Evolutionary conservation across 768 basidiomycete species (phyloP).

Genomic region (Mrakia blollopis): DNA sequence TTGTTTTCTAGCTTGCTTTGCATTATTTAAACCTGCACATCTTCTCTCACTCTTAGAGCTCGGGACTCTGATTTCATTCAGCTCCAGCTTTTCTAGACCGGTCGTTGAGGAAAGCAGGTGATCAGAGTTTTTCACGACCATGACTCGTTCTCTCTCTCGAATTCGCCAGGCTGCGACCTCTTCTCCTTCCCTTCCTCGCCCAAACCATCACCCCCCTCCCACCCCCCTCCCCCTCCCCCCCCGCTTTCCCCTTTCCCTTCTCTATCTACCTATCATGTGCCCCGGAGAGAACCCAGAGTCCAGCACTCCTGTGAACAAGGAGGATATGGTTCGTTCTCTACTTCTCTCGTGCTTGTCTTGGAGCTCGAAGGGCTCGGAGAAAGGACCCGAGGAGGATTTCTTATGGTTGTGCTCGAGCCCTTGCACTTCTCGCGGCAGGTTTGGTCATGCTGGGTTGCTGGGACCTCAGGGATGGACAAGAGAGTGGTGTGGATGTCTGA

Average conservation of each 20-base stretch:
- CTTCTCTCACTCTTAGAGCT: neutral
- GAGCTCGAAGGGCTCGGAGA: no score
- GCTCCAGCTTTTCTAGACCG: neutral
- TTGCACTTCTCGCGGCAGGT: no score
- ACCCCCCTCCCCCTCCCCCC: neutral
- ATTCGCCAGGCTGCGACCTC: neutral
- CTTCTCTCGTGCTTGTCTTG: neutral
- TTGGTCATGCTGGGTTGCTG: no score
- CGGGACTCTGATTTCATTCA: neutral
- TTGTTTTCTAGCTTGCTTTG: neutral
- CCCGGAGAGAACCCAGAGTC: constrained; percentile 17
- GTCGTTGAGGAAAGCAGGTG: neutral
- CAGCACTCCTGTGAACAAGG: constrained; percentile 2
- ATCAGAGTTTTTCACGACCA: neutral
- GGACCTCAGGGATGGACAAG: no score
- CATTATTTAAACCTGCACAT: neutral
- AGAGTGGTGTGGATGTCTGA: no score
- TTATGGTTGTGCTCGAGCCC: no score
- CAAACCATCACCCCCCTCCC: neutral
- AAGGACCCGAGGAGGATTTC: no score
- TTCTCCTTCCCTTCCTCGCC: neutral
- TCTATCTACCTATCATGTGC: constrained; percentile 13
- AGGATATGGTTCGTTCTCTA: constrained; percentile 2
- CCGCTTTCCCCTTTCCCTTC: neutral
- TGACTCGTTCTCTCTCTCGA: no score